phyloP scores from a whole-genome alignment of 1,139 yeast species.

The Saccharomyces hybrid region DNA sequence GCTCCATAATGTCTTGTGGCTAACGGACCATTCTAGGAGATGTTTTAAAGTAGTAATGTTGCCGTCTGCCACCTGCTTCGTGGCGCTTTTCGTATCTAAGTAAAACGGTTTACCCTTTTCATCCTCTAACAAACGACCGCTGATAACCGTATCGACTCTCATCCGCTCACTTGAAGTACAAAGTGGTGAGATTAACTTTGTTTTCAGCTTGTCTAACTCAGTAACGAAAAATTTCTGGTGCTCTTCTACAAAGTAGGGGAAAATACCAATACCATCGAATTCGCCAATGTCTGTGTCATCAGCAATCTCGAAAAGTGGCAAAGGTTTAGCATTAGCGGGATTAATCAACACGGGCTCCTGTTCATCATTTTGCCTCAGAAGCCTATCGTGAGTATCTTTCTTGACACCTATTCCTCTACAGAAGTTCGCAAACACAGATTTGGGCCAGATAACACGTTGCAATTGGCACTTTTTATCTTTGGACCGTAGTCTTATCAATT shows the following conservation, averaged over 20 bases:
- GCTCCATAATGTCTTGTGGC: constrained; percentile 11
- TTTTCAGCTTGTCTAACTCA: constrained; percentile 9
- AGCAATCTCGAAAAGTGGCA: constrained; percentile 11
- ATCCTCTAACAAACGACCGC: not conserved
- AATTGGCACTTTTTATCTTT: constrained; percentile 2
- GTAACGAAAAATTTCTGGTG: constrained; percentile 10
- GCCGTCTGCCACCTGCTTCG: not conserved
- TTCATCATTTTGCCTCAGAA: not conserved
- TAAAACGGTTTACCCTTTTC: not conserved
- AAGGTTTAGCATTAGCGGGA: constrained; percentile 9
- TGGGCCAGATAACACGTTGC: constrained; percentile 15
- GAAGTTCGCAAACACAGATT: constrained; percentile 10
- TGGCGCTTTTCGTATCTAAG: not conserved
- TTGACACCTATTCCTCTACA: constrained; percentile 19
- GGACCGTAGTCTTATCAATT: constrained; percentile 7
- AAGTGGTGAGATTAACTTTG: constrained; percentile 9
- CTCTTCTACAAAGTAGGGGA: constrained; percentile 13
- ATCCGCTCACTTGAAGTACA: constrained; percentile 3
- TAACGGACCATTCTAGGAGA: constrained; percentile 5
- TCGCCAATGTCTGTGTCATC: constrained; percentile 9
- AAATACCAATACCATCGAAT: constrained; percentile 17
- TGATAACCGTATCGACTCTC: not conserved
- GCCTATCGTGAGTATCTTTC: not conserved
- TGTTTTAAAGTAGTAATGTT: constrained; percentile 4
- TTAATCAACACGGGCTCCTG: constrained; percentile 5